phyloP scores from a whole-genome alignment of 2,329 filamentous ascomycete genomes.

The Phyllosticta citriasiana region DNA sequence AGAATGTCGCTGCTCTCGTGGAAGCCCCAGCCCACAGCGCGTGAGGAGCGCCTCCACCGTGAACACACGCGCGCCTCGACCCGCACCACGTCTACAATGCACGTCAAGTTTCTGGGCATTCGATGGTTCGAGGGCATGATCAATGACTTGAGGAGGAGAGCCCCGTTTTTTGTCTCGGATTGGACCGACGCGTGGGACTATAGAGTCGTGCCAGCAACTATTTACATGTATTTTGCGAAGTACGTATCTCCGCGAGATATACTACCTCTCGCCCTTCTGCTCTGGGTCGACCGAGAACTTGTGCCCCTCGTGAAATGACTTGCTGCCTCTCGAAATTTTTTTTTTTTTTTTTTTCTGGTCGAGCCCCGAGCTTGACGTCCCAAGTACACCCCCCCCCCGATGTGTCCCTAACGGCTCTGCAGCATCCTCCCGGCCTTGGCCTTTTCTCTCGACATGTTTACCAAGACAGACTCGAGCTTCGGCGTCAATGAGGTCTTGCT shows the following conservation, averaged over 20 bases:
- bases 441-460: conserved; percentile 89
- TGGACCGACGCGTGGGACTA: conserved; percentile 87
- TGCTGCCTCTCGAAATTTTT: neutral
- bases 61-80: conserved; percentile 14
- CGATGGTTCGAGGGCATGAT: conserved; percentile 68
- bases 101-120: conserved; percentile 59
- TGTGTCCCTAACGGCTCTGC: conserved; percentile 9
- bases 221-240: conserved; percentile 97
- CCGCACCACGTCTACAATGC: conserved; percentile 13
- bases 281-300: neutral
- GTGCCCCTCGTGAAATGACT: neutral
- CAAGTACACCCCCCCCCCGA: no score
- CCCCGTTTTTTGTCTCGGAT: conserved; percentile 71
- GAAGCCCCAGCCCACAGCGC: conserved; percentile 7
- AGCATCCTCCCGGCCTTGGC: conserved; percentile 81
- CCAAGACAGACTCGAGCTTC: conserved; percentile 73
- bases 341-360: neutral
- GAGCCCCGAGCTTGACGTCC: neutral
- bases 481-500: conserved; percentile 89
- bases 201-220: conserved; percentile 71
- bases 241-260: conserved; percentile 33
- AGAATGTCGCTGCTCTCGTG: conserved; percentile 14
- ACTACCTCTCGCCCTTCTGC: neutral
- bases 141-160: conserved; percentile 63
- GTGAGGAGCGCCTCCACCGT: conserved; percentile 13